Percentiles rank a stretch among this genome's conserved stretches.
Conservation (phyloP, 1,284 basidiomycete species). For the Tremellales sp. region DNA sequence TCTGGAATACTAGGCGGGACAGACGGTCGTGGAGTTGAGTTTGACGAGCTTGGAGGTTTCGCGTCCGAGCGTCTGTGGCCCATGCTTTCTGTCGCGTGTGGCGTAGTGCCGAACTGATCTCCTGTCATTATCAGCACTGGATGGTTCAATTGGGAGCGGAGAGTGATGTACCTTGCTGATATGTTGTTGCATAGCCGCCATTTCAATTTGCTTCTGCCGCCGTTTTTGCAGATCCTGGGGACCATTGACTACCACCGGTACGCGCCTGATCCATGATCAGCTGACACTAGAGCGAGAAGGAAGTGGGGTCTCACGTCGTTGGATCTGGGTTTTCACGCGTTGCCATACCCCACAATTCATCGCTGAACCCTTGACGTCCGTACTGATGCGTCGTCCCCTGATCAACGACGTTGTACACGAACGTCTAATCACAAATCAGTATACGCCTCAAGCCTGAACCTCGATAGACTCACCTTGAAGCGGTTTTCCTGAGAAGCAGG, state of each 20-base stretch:
- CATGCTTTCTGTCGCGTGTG: slow-evolving; percentile 63
- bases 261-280: slow-evolving; percentile 31
- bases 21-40: slow-evolving; percentile 71
- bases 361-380: slow-evolving; percentile 68
- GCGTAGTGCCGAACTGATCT: slow-evolving; percentile 63
- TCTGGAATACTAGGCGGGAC: slow-evolving; percentile 65
- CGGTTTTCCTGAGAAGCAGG: slow-evolving; percentile 64
- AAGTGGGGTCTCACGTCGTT: slow-evolving; percentile 60
- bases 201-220: slow-evolving; percentile 69
- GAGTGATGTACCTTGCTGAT: slow-evolving; percentile 56
- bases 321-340: slow-evolving; percentile 77
- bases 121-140: slow-evolving; percentile 46
- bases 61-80: slow-evolving; percentile 65
- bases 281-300: not conserved
- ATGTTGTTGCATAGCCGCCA: slow-evolving; percentile 66
- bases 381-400: slow-evolving; percentile 65
- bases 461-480: slow-evolving; percentile 62
- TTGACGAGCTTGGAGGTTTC: slow-evolving; percentile 63
- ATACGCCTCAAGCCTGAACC: not conserved
- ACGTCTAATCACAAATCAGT: slow-evolving; percentile 58
- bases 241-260: slow-evolving; percentile 74
- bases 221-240: slow-evolving; percentile 78
- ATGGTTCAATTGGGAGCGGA: not conserved
- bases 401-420: slow-evolving; percentile 84
- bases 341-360: slow-evolving; percentile 74